Evolutionary conservation across 1,139 yeast species (phyloP).

Genomic region (Geotrichum carabidarum): DNA sequence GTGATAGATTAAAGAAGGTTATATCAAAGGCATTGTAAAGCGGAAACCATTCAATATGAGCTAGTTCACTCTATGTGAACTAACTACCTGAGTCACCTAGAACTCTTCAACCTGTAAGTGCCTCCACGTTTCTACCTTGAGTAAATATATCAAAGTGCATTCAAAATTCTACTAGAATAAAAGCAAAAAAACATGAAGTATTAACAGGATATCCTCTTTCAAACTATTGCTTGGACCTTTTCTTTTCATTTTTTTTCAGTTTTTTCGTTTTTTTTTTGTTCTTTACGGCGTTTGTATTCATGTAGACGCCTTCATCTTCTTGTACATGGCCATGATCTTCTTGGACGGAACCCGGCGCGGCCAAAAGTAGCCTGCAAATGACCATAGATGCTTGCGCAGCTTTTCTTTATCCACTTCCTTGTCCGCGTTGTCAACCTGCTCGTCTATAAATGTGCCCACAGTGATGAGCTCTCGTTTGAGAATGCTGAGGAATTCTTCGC

Average conservation of each 20-base stretch:
- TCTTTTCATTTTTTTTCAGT: neutral
- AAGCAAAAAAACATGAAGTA: neutral
- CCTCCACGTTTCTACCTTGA: too few relatives aligned
- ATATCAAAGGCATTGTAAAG: too few relatives aligned
- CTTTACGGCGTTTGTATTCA: neutral
- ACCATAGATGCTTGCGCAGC: slow-evolving; percentile 73
- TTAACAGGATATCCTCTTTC: neutral
- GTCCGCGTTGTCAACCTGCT: slow-evolving; percentile 27
- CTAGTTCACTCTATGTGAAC: too few relatives aligned
- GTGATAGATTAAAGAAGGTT: too few relatives aligned
- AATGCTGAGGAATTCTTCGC: slow-evolving; percentile 76
- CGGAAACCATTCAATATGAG: too few relatives aligned
- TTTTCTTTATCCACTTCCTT: slow-evolving; percentile 37
- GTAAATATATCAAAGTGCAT: too few relatives aligned
- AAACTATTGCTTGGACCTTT: too few relatives aligned
- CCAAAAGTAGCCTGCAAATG: slow-evolving; percentile 87
- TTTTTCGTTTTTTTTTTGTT: neutral
- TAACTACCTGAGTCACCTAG: too few relatives aligned
- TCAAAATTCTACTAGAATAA: neutral
- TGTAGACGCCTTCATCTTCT: slow-evolving; percentile 39
- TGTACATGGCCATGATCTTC: slow-evolving; percentile 80
- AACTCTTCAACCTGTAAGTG: too few relatives aligned
- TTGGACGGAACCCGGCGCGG: slow-evolving; percentile 75
- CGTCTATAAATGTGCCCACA: slow-evolving; percentile 72
- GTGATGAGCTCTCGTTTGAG: slow-evolving; percentile 67